Evolutionary conservation across 129 eudicot genomes (phyloP), one percentile per base, ranked within the genome.

Genomic region (Glebionis coronaria): DNA sequence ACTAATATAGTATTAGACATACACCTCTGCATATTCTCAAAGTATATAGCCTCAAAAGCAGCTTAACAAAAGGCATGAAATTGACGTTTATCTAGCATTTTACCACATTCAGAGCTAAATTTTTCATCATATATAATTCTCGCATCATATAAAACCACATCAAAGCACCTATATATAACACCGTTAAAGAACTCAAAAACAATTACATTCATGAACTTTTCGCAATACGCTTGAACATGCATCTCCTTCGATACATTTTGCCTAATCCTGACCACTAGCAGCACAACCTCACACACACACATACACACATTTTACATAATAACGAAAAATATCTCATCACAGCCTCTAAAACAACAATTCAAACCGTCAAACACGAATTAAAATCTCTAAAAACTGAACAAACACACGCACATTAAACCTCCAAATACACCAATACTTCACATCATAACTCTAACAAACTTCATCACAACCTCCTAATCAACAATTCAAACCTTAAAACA

Each of bases 161-260:
- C 8, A 31, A 31, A 31, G 6, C 40, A 5, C 9, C 40, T 31
- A 31, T 13, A 27, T 58, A 23, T 20, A 70, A 23, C 40, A 65
- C 5, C 29, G 15, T 3, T 9, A 38, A 51, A 21, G 51, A 40
- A 51, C 44, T 10, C 11, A 19, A 38, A 0, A 31, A 7, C 40
- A 31, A 5, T 11, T 9, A 40, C 9, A 13, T 19, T 21, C 19
- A 11, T 4, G 4, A 12, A 38, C 19, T 13, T 29, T 19, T 19
- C 14, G 40, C 19, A 5, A 40, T 6, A 27, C 10, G 14, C 20
- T n/a, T 44, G 31, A 28, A 12, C 49, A n/a, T 60, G 59, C 35
- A 59, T 58, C 21, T 59, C 60, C 68, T 47, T 23, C 51, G 46
- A 47, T 1, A 53, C 70, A 51, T 52, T n/a, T n/a, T 62, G 63